Conservation (phyloP, 768 basidiomycete genomes). For the Pisolithus tinctorius region DNA sequence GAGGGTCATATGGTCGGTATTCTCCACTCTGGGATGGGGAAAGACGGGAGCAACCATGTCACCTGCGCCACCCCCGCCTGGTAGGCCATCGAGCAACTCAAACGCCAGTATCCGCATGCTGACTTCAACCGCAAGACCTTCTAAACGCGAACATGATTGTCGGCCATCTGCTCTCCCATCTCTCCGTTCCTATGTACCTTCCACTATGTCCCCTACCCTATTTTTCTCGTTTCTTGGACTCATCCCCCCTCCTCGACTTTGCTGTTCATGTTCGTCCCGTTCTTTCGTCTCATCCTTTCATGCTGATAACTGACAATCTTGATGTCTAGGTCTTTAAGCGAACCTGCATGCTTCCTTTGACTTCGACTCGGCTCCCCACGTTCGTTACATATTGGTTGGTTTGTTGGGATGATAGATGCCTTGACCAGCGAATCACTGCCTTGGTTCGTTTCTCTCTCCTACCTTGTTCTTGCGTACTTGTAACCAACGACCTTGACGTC, state of each 20-base stretch:
- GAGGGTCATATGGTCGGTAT: constrained; percentile 28
- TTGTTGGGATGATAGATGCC: background rate
- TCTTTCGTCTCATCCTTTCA: too few species aligned
- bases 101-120: constrained; percentile 3
- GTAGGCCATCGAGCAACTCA: constrained; percentile 25
- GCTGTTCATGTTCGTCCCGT: too few species aligned
- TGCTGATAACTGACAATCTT: too few species aligned
- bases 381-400: too few species aligned
- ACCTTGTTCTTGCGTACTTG: constrained; percentile 5
- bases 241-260: too few species aligned
- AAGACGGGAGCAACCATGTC: constrained; percentile 18
- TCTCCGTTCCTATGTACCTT: too few species aligned
- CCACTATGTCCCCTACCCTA: too few species aligned
- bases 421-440: constrained; percentile 6
- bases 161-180: too few species aligned
- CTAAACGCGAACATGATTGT: background rate
- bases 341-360: too few species aligned
- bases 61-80: constrained; percentile 33
- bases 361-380: too few species aligned
- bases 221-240: too few species aligned
- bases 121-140: constrained; percentile 2
- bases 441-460: constrained; percentile 9
- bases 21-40: constrained; percentile 27
- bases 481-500: constrained; percentile 8
- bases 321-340: too few species aligned